phyloP scores from a whole-genome alignment of 2,329 filamentous ascomycete species.

The Dichotomopilus funicola region DNA sequence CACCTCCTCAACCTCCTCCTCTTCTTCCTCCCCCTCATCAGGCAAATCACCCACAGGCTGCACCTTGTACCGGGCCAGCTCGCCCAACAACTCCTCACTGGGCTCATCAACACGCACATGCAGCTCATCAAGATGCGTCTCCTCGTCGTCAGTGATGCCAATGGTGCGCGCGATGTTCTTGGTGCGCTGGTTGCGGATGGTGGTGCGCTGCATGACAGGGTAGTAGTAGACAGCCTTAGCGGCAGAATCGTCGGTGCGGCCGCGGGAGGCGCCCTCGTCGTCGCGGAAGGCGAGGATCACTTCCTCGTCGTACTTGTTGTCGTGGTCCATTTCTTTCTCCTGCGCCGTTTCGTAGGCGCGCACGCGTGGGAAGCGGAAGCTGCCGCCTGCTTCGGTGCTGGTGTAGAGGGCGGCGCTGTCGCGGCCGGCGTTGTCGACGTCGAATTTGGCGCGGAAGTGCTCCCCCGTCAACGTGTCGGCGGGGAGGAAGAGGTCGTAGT shows the following conservation, averaged over 20 bases:
- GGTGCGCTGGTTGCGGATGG: constrained; percentile 55
- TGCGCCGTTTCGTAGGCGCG: constrained; percentile 59
- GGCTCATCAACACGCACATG: constrained; percentile 51
- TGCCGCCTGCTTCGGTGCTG: constrained; percentile 36
- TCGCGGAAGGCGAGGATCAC: constrained; percentile 54
- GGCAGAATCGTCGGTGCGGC: constrained; percentile 34
- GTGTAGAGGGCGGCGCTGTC: constrained; percentile 52
- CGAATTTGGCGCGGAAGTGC: constrained; percentile 55
- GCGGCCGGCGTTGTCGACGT: constrained; percentile 48
- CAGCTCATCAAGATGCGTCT: constrained; percentile 49
- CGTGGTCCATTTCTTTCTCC: constrained; percentile 49
- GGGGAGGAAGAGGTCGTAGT: constrained; percentile 62
- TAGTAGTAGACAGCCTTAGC: constrained; percentile 61
- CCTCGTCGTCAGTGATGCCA: constrained; percentile 42
- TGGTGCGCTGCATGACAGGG: constrained; percentile 58
- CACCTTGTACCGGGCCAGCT: constrained; percentile 46
- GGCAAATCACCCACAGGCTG: constrained; percentile 46
- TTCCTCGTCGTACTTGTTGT: constrained; percentile 58
- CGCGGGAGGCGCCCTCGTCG: constrained; percentile 34
- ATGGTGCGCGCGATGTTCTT: constrained; percentile 55
- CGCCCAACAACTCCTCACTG: constrained; percentile 44
- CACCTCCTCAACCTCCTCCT: constrained; percentile 7
- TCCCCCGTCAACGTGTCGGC: constrained; percentile 41
- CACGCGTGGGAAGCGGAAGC: constrained; percentile 56
- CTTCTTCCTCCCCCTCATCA: constrained; percentile 28